Conservation (phyloP, 2,329 filamentous ascomycete species). For the Penicillium sp. region DNA sequence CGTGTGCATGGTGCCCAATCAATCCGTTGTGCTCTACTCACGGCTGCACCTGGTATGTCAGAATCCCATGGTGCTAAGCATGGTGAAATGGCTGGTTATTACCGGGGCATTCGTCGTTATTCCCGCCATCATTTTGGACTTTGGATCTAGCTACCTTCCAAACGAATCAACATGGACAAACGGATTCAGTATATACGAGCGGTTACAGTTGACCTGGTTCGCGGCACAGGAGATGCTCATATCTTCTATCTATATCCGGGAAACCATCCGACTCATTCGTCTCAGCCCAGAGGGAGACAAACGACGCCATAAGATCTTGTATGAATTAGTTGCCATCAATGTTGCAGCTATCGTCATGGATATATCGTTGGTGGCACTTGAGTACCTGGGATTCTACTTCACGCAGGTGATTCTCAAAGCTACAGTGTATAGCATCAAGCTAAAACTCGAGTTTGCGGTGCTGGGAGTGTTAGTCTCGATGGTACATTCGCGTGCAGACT, state of each 20-base stretch:
- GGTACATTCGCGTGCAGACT: neutral
- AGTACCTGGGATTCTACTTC: slow-evolving; percentile 2
- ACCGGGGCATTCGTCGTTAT: neutral
- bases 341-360: neutral
- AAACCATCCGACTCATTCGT: neutral
- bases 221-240: neutral
- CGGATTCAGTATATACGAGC: neutral
- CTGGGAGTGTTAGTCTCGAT: slow-evolving; percentile 3
- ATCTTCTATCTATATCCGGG: neutral
- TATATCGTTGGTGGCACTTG: neutral
- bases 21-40: slow-evolving; percentile 10
- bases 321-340: neutral
- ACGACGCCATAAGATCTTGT: neutral
- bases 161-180: neutral
- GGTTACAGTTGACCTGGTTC: neutral
- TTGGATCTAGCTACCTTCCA: neutral
- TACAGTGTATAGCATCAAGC: slow-evolving; percentile 4
- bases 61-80: neutral
- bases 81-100: neutral
- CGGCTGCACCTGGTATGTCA: slow-evolving; percentile 6
- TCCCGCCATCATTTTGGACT: neutral
- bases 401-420: slow-evolving; percentile 5
- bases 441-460: slow-evolving; percentile 5
- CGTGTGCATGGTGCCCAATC: slow-evolving; percentile 43
- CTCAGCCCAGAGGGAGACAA: neutral